Evolutionary conservation across 2,329 filamentous ascomycete genomes (phyloP), one percentile per base, ranked within the genome.

Genomic region (Biscogniauxia marginata): DNA sequence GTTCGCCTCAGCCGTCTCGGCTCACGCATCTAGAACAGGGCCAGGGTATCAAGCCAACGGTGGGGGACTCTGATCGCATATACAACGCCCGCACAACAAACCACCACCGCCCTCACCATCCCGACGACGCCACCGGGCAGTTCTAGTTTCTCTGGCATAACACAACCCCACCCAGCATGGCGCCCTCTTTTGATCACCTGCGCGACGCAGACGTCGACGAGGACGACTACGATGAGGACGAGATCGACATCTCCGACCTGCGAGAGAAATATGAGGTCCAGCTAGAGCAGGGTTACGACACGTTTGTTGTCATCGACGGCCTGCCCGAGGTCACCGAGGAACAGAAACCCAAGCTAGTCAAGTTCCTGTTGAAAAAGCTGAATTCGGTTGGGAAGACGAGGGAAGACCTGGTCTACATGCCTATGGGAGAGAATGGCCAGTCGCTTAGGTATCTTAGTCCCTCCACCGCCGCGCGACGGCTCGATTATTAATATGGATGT

Each of bases 241-340:
- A 97, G 74, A 89, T 98, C 75, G 93, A 98, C 74, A 91, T 96
- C 74, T 93, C 91, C 67, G 93, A 99, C 78, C 84, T 99, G 66
- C 85, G 88, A 74, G 93, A 96, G 75, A 91, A 96, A 76, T 97
- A 93, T 74, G 92, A 98, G 77, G 93, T 98, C 61, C 91, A 93
- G 73, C 83, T 98, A 64, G 95, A 99, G 75, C 91, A 96, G 75
- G 95, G 95, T 57, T 89, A 97, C 69, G 95, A 99, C 74, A 89
- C 92, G 63, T 99, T 99, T 71, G 90, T 99, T 63, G 93, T 98
- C 61, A 85, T 98, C 72, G 95, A 99, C 75, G 95, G 95, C 64
- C 85, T 99, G 46, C 95, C 95, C 64, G 80, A 89, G 63, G 93
- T 99, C 63, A 91, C 82, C 57, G 91, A 93, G 74, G 93, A 95